These are phyloP conservation scores for Colletotrichum coccodes DNA, from an alignment of 2,329 filamentous ascomycete species.

Conservation along the genomic window DNA sequence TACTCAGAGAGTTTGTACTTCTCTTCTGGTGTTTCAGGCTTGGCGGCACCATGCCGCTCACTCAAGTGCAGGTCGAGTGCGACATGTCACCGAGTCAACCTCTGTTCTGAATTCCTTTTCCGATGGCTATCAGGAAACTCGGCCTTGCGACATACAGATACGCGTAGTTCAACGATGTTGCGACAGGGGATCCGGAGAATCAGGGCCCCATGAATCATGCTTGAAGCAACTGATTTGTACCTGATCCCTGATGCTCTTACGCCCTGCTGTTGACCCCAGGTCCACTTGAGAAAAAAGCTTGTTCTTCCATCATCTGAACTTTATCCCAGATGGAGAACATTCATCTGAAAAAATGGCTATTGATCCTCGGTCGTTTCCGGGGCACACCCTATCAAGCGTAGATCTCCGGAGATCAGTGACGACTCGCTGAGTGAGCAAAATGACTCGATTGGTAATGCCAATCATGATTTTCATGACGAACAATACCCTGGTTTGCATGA, in stretches of 20 bases:
- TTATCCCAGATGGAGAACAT: not conserved
- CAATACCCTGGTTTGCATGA: not conserved
- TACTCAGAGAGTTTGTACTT: not conserved
- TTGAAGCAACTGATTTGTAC: not conserved
- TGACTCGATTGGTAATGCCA: not conserved
- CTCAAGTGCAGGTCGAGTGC: not conserved
- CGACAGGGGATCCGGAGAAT: not conserved
- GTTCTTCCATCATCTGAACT: not conserved
- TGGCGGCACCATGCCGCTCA: not conserved
- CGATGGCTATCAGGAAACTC: not conserved
- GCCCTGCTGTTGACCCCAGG: not conserved
- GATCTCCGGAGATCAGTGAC: not conserved
- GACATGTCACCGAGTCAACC: not conserved
- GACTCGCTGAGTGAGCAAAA: not conserved
- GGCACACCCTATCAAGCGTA: not conserved
- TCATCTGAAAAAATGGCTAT: not conserved
- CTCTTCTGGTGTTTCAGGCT: not conserved
- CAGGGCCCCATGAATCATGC: not conserved
- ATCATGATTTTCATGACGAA: not conserved
- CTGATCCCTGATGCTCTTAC: not conserved
- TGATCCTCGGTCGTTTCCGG: not conserved
- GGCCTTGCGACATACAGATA: not conserved
- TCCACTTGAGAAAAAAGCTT: slow-evolving; percentile 12
- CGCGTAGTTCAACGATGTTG: not conserved
- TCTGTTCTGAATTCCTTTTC: not conserved